Base-by-base conservation (phyloP, 495 filamentous ascomycete species). In the Cenococcum geophilum region DNA sequence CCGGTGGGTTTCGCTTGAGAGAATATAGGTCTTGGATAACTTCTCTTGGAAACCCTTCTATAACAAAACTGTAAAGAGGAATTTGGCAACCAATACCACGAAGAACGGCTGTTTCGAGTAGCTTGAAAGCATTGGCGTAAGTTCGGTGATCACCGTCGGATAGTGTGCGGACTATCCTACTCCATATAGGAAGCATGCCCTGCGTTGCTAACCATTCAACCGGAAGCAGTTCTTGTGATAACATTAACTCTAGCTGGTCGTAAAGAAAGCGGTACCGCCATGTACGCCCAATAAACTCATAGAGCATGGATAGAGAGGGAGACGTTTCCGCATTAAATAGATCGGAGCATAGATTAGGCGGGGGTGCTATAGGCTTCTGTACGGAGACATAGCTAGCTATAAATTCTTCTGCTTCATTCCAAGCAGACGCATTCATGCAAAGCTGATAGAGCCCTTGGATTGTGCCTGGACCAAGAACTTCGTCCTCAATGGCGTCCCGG, bases 151-250 rank as follows among this genome's bases (percentile, higher is more conserved):
- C 54, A n/a, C 53, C 32, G 27, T 68, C 55, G 16, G 62, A 57
- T 22, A 69, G 16, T 6, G 37, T 42, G 32, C 58, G 56, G 20
- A 69, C 58, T 12, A 66, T 12, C 35, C 56, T 43, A 32, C 35
- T 54, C 66, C 66, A 69, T n/a, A 65, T 20, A 11, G 59, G 63
- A 5, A 50, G 55, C 63, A 69, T 63, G 21, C 52, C 58, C 20
- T 60, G 52, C 9, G 66, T 69, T 16, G 66, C 66, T 22, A 69
- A 59, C 66, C 66, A 69, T 40, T 69, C 63, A 12, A 69, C 27
- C 0, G 66, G 66, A 6, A 69, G 55, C 9, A 63, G 47, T 1
- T 63, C 63, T 42, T 65, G 57, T 4, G 63, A 54, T 2, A 69
- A 25, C 66, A 66, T 63, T 16, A 59, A 61, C 22, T 60, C 60